Percentiles rank a stretch among this genome's conserved stretches.
Conservation (phyloP, 2,329 filamentous ascomycete genomes). For the Diaporthe vexans region DNA sequence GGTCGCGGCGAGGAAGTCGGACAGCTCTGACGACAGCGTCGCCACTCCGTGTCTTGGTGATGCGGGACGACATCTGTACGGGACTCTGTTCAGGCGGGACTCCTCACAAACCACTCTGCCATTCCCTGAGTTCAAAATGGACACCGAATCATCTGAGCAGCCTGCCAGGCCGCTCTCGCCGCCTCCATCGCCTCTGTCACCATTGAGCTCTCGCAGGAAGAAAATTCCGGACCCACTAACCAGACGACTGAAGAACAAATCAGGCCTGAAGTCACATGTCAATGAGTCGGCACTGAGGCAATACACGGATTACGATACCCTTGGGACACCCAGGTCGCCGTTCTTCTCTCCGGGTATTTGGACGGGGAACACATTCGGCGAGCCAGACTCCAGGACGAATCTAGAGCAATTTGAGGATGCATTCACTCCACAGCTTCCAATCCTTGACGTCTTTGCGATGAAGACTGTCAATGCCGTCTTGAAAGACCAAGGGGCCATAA, state of each 20-base stretch:
- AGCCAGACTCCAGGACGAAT: constrained; percentile 27
- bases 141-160: background rate
- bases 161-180: constrained; percentile 4
- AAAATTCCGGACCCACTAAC: constrained; percentile 19
- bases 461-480: constrained; percentile 33
- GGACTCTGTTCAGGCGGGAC: background rate
- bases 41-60: constrained; percentile 16
- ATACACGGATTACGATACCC: constrained; percentile 37
- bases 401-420: constrained; percentile 33
- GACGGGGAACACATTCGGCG: constrained; percentile 28
- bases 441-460: constrained; percentile 35
- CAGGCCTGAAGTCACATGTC: constrained; percentile 22
- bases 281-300: constrained; percentile 29
- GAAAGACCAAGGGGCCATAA: constrained; percentile 15
- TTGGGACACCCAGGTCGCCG: constrained; percentile 24
- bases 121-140: constrained; percentile 22
- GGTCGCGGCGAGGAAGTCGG: constrained; percentile 2
- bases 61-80: constrained; percentile 6
- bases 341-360: constrained; percentile 17
- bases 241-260: constrained; percentile 11
- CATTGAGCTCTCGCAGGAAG: constrained; percentile 21
- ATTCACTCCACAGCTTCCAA: constrained; percentile 2
- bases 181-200: constrained; percentile 20
- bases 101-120: constrained; percentile 12
- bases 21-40: constrained; percentile 18